Base-by-base conservation (phyloP, 257 asterid genomes). In the Parsonsia alboflavescens region DNA sequence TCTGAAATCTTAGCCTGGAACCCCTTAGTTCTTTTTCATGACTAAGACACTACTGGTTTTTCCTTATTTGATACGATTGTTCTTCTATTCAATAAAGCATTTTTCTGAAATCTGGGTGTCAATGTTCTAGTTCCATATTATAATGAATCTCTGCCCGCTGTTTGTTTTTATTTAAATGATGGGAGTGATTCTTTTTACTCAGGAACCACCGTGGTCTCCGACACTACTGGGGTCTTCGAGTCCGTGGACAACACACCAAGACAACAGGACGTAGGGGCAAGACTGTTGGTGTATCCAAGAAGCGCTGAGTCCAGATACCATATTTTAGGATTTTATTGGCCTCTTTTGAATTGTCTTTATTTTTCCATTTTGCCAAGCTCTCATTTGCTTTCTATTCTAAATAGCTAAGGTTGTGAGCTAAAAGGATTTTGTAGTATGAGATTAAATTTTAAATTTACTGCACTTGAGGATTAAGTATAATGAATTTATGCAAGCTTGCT, bases 231-330 rank as follows among this genome's bases (percentile, higher is more conserved):
- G 97, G 97, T 56, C 91, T 92, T 41, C 89, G 97, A 0, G 96
- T 92, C 17, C 96, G 97, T 69, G 97, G 97, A 58, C 97, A 92
- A 86, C 97, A 92, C 86, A 92, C 97, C 82, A 92, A 92, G 83
- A 92, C 97, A 26, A 92, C 97, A 1, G 96, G 97, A 3, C 93
- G 96, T n/a, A 85, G 97, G 81, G 97, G 97, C 72, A 92, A 92
- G 89, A 92, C 97, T 54, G 97, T 92, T 53, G 97, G 97, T 87
- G 97, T 92, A 79, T 92, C 96, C 72, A 92, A 92, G 96, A 92
- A 92, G 88, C 86, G 97, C 79, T 92, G 57, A 84, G 75, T 80
- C 3, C 8, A 41, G 39, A 12, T 10, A 12, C 19, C 66, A 59
- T 30, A 12, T 11, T 10, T 58, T 58, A 22, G 39, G 0, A 59